Conservation (phyloP, 2,329 filamentous ascomycete species). For the Calycina herbarum region DNA sequence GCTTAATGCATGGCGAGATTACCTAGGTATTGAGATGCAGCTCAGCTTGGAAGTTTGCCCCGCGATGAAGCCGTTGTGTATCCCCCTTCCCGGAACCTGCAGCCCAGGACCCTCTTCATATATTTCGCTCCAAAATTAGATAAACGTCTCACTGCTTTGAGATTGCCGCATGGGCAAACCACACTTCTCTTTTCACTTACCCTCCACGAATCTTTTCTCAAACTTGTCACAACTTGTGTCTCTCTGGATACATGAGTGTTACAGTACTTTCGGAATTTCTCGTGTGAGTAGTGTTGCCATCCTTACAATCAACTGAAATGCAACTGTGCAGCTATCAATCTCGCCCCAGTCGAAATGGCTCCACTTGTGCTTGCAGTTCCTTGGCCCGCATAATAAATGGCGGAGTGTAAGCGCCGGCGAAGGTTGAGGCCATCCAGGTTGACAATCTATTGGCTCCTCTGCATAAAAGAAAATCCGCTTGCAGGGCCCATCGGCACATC, state of each 20-base stretch:
- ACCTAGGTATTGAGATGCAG: not conserved
- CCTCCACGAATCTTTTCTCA: not conserved
- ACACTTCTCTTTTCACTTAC: not conserved
- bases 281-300: not conserved
- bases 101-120: conserved; percentile 9
- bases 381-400: conserved; percentile 14
- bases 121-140: conserved; percentile 17
- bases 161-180: conserved; percentile 11
- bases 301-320: not conserved
- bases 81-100: conserved; percentile 14
- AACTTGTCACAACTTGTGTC: not conserved
- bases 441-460: conserved; percentile 6
- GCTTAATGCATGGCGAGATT: conserved; percentile 18
- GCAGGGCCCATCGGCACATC: conserved; percentile 20
- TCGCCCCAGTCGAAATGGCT: not conserved
- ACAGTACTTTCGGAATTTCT: not conserved
- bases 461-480: conserved; percentile 4
- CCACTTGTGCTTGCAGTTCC: conserved; percentile 2
- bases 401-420: conserved; percentile 18
- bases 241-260: not conserved
- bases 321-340: conserved; percentile 2
- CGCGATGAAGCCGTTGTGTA: conserved; percentile 13
- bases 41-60: not conserved
- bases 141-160: conserved; percentile 13
- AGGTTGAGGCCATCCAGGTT: conserved; percentile 7